Evolutionary conservation across 345 rosid species (phyloP), one percentile per base, ranked within the genome.

Genomic region (Microthlaspi erraticum): DNA sequence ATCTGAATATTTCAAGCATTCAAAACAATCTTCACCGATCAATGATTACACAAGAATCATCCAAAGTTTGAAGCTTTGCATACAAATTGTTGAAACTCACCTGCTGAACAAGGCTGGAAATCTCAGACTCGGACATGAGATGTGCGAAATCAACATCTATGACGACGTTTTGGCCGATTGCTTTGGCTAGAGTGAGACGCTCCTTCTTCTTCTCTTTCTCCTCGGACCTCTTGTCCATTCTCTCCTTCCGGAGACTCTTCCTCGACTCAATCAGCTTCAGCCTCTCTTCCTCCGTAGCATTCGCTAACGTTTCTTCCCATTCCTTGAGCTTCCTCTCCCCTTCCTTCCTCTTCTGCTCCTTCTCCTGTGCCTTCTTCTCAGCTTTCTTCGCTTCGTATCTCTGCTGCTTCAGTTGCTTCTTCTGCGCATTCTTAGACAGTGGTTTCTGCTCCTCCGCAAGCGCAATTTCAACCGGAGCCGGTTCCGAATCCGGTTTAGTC

Each of bases 31-130:
- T 52, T 26, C 57, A 56, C 20, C 8, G 8, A 42, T 26, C 65
- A 60, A 23, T 89, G 86, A 65, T 1, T 44, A 66, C 8, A 16
- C 26, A 39, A 37, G 20, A 12, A 34, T 14, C 61, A 34, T 13
- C 12, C 29, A 44, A 44, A 61, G 41, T 16, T 60, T 41, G 37
- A 60, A 64, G 5, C 61, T 32, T 52, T 67, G 36, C 17, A 42
- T 39, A 42, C 17, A 5, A 16, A 17, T 45, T 46, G 29, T 19
- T 10, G 19, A 46, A 19, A 64, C 4, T 26, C 18, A 62, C 96
- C 94, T 91, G 98, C 68, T 92, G 98, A 72, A 91, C 89, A 26
- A 94, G 93, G 79, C 97, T 89, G 49, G 85, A 92, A 70, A 91
- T 91, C 72, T 94, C 97, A 3, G 77, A 64, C 18, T 78, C 42